phyloP scores from a whole-genome alignment of 2,329 filamentous ascomycete species.

The Exophiala mesophila region DNA sequence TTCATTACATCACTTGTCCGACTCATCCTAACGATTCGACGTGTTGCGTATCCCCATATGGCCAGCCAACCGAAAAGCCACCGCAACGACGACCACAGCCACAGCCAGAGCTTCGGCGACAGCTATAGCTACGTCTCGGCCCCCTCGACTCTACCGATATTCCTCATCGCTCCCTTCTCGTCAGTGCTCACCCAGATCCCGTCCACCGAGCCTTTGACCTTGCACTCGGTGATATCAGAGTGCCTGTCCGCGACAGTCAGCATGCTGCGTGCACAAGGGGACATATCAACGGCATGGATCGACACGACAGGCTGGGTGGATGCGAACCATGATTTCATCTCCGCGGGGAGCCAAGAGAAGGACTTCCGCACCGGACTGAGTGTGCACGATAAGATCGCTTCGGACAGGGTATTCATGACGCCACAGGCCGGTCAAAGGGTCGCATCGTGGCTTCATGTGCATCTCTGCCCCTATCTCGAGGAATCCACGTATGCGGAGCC shows the following conservation, averaged over 20 bases:
- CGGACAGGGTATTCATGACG: too few species aligned
- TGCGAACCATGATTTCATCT: slow-evolving; percentile 20
- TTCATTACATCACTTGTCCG: slow-evolving; percentile 29
- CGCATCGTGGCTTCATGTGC: slow-evolving; percentile 34
- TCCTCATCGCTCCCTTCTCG: slow-evolving; percentile 35
- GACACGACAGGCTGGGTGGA: slow-evolving; percentile 39
- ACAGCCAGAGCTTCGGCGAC: background rate
- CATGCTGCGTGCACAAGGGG: slow-evolving; percentile 32
- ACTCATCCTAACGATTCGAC: slow-evolving; percentile 33
- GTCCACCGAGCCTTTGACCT: slow-evolving; percentile 27
- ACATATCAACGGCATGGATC: slow-evolving; percentile 35
- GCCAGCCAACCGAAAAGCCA: slow-evolving; percentile 9
- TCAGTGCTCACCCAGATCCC: slow-evolving; percentile 29
- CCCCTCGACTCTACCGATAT: slow-evolving; percentile 31
- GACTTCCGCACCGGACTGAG: too few species aligned
- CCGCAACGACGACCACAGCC: slow-evolving; percentile 1
- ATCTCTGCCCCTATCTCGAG: slow-evolving; percentile 34
- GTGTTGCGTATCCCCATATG: slow-evolving; percentile 26
- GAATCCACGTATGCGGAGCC: background rate
- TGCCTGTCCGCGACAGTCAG: slow-evolving; percentile 27
- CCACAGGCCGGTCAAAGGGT: slow-evolving; percentile 34
- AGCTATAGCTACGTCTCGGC: slow-evolving; percentile 25
- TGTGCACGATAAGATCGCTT: too few species aligned
- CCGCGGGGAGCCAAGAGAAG: slow-evolving; percentile 22
- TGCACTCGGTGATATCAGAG: slow-evolving; percentile 11